Base-by-base conservation (phyloP, 129 eudicot genomes). In the Flaveria trinervia region DNA sequence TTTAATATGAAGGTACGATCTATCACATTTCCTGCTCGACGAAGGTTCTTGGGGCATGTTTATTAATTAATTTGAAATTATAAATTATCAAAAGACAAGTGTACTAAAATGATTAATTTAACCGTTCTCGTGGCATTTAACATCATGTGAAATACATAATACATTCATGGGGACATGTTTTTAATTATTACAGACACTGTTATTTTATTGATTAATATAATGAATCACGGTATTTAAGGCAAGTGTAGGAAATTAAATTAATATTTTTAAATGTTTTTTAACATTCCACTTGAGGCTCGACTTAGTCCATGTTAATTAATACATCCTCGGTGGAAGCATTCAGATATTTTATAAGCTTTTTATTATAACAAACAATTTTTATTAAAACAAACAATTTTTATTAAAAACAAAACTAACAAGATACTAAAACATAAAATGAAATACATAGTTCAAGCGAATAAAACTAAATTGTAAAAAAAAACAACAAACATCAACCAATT, bases 61-160 rank as follows among this genome's bases (percentile, higher is more conserved):
- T 10, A 45, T 4, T 36, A 36, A 36, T 4, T 36, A 36, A 5
- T 36, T 36, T 30, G 36, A 36, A 5, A 36, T 36, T 36, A 44
- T 44, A 15, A 33, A 0, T 65, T 33, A 33, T 65, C 9, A 30
- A 33, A 65, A 33, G 46, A 65, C 49, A 33, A 33, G 49, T 65
- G 48, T 65, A 16, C 20, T 30, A 33, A 39, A 67, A n/a, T 2
- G 17, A 17, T 67, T 41, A 20, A 20, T 20, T 17, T 56, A n/a
- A 7, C n/a, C 56, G 7, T 57, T 43, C 73, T 55, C 13, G 61
- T 72, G 66, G 79, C 74, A 73, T 72, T 65, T 73, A 80, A 65
- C 79, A 5, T 73, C 83, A 73, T 78, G 71, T 57, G 76, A 57
- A 44, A 7, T 77, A 33, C 70, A 55, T 55, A 44, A 7, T 77